Conservation (phyloP, 1,139 yeast species). For the Lodderomyces beijingensis region DNA sequence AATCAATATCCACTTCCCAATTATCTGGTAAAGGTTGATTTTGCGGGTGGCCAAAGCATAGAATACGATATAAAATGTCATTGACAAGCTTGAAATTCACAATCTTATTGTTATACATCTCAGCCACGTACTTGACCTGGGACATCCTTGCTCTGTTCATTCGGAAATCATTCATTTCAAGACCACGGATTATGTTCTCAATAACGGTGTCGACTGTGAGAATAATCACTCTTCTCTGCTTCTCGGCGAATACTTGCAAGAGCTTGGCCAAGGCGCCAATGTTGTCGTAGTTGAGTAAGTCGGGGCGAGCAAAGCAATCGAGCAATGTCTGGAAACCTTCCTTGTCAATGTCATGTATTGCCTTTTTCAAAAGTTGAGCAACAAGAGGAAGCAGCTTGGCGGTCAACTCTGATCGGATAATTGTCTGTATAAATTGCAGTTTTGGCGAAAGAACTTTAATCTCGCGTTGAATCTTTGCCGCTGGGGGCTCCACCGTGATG, state of each 20-base stretch:
- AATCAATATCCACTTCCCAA: slow-evolving; percentile 45
- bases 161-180: slow-evolving; percentile 62
- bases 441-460: slow-evolving; percentile 27
- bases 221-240: slow-evolving; percentile 35
- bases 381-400: slow-evolving; percentile 31
- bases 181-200: slow-evolving; percentile 60
- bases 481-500: slow-evolving; percentile 59
- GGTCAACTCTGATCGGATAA: slow-evolving; percentile 52
- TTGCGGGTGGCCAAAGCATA: slow-evolving; percentile 66
- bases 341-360: slow-evolving; percentile 39
- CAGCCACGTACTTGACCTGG: slow-evolving; percentile 57
- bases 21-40: slow-evolving; percentile 54
- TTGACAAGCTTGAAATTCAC: slow-evolving; percentile 45
- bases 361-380: slow-evolving; percentile 33
- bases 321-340: slow-evolving; percentile 38
- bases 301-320: slow-evolving; percentile 59
- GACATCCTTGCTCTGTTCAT: slow-evolving; percentile 61
- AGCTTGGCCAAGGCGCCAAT: slow-evolving; percentile 49
- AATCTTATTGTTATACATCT: slow-evolving; percentile 48
- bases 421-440: slow-evolving; percentile 46
- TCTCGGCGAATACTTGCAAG: slow-evolving; percentile 29
- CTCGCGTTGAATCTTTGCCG: slow-evolving; percentile 21
- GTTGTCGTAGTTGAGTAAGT: slow-evolving; percentile 55
- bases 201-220: slow-evolving; percentile 58
- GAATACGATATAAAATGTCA: slow-evolving; percentile 53